These are phyloP conservation scores for Crithidia acanthocephali DNA, from an alignment of 208 protist genomes.

Conservation along the genomic window DNA sequence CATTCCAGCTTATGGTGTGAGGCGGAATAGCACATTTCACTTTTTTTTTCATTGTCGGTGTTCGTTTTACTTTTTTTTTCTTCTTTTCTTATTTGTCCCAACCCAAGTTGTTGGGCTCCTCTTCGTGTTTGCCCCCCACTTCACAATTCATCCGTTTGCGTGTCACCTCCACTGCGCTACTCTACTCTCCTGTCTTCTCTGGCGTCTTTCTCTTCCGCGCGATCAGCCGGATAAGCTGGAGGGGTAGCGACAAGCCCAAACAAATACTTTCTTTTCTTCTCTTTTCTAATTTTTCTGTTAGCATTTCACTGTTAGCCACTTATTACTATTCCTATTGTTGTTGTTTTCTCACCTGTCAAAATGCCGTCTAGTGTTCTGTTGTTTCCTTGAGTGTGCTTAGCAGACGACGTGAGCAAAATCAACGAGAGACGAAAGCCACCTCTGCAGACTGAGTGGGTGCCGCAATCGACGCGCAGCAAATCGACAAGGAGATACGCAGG, in stretches of 20 bases:
- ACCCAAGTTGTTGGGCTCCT: not conserved
- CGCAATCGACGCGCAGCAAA: too few species aligned
- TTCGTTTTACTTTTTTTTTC: constrained; percentile 9
- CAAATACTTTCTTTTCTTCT: not conserved
- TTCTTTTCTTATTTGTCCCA: not conserved
- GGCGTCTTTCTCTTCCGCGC: not conserved
- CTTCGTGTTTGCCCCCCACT: not conserved
- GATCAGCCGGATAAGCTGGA: too few species aligned
- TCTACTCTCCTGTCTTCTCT: not conserved
- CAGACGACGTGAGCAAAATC: too few species aligned
- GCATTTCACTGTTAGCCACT: not conserved
- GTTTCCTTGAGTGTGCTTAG: not conserved
- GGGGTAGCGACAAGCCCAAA: too few species aligned
- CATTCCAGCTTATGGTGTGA: too few species aligned
- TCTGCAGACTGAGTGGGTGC: too few species aligned
- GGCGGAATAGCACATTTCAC: too few species aligned
- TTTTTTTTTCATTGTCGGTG: too few species aligned
- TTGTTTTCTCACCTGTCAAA: not conserved
- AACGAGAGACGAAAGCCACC: too few species aligned
- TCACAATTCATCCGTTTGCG: not conserved
- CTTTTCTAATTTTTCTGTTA: constrained; percentile 2
- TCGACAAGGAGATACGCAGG: too few species aligned
- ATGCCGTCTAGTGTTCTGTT: not conserved
- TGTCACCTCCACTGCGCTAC: not conserved
- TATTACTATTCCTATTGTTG: too few species aligned